Base-by-base conservation (phyloP, 2,329 filamentous ascomycete species). In the Rutstroemia sp. region DNA sequence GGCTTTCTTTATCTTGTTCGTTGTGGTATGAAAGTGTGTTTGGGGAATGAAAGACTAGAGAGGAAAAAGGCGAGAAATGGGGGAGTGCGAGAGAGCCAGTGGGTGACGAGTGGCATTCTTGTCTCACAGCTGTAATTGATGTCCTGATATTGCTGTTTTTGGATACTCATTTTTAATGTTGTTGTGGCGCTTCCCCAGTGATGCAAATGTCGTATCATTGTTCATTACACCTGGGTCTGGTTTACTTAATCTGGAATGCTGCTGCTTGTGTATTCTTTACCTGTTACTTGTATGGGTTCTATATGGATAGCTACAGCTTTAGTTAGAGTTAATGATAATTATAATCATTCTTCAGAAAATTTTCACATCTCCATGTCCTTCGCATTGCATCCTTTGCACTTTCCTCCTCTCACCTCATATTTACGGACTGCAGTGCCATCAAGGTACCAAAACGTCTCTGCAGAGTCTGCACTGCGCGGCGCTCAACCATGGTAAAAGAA, bases 311-410 rank as follows among this genome's bases (percentile, higher is more conserved):
- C 12, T 9, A 45, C 42, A 45, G n/a, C 17, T 21, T 45, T 14
- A 55, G 53, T 55, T 45, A 55, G 53, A 55, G 25, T 41, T 55
- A 51, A 50, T 55, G 21, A 50, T 55, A 45, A 55, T 55, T 14
- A 41, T 55, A 51, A 44, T 44, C 25, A 44, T 44, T 44, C 53
- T 45, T 41, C 42, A 21, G 19, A 2, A 23, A 7, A 45, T 25
- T 10, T 21, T 10, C 14, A 4, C 10, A 14, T 14, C n/a, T 45
- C 17, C 39, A n/a, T 9, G 39, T 42, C 39, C 17, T 42, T 17
- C 19, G 17, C 39, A n/a, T 42, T 17, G 39, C 39, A 42, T 42
- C 16, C 17, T 19, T 42, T 19, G 2, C 16, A n/a, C 16, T 42
- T 34, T 4, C 30, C 12, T 34, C 10, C 9, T n/a, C 10, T 34